These are phyloP conservation scores for Rhizopus microsporus DNA, from an alignment of 371 early-diverging fungal genomes.

Conservation along the genomic window DNA sequence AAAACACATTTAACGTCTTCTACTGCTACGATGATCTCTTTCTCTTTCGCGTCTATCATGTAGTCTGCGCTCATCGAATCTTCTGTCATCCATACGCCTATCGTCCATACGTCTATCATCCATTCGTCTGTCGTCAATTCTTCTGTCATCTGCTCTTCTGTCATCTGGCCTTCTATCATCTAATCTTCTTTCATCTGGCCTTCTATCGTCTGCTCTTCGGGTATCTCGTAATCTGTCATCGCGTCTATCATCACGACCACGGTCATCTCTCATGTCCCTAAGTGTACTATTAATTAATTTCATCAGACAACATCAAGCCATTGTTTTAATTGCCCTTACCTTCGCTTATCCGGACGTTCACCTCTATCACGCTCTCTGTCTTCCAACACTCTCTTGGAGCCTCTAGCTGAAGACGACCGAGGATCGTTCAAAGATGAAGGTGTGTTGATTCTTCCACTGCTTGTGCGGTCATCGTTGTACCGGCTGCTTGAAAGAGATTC, in stretches of 20 bases:
- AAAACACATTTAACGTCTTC: conserved; percentile 7
- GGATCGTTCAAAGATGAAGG: neutral
- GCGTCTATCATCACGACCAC: conserved; percentile 11
- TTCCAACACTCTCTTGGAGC: conserved; percentile 9
- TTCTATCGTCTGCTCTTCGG: conserved; percentile 21
- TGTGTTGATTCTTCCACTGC: neutral
- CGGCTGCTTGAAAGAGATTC: neutral
- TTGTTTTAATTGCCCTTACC: neutral
- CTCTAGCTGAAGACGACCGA: conserved; percentile 5
- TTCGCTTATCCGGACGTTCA: conserved; percentile 18
- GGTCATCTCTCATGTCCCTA: conserved; percentile 9
- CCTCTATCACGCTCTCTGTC: conserved; percentile 8
- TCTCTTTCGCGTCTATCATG: conserved; percentile 18
- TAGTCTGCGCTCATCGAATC: conserved; percentile 14
- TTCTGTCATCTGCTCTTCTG: conserved; percentile 15
- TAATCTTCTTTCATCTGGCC: conserved; percentile 22
- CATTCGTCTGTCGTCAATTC: conserved; percentile 19
- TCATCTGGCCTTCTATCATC: conserved; percentile 23
- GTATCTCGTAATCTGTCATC: conserved; percentile 31
- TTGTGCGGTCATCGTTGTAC: neutral
- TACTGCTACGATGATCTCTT: conserved; percentile 18
- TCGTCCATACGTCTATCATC: conserved; percentile 24
- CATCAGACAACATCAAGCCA: neutral
- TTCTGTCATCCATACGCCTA: conserved; percentile 9
- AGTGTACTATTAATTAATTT: neutral